Evolutionary conservation across 768 basidiomycete species (phyloP).

Genomic region (Candolleomyces eurysporus): DNA sequence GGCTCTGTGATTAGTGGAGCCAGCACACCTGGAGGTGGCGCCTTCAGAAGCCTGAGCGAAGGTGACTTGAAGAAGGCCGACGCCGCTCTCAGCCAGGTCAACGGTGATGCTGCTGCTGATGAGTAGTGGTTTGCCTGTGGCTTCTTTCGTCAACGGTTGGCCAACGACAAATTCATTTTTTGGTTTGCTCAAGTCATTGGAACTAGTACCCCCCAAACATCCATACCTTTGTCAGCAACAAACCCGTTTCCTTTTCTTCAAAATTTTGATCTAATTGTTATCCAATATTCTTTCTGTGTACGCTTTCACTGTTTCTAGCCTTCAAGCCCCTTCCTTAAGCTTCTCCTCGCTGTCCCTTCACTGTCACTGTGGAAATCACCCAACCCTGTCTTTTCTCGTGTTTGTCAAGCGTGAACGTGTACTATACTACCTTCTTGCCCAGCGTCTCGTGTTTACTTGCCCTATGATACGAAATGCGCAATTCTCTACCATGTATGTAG

Average conservation of each 20-base stretch:
- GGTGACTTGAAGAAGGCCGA: conserved; percentile 85
- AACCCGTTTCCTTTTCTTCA: not conserved
- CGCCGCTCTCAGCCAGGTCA: conserved; percentile 70
- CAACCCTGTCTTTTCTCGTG: too few species aligned
- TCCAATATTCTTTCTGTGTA: not conserved
- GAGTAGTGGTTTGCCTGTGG: too few species aligned
- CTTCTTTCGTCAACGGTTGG: too few species aligned
- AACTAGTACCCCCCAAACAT: not conserved
- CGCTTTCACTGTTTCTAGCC: not conserved
- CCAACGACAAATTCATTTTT: too few species aligned
- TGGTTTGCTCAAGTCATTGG: not conserved
- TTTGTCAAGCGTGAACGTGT: too few species aligned
- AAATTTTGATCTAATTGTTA: not conserved
- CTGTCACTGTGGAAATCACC: not conserved
- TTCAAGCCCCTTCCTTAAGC: not conserved
- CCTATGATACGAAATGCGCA: too few species aligned
- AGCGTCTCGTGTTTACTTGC: too few species aligned
- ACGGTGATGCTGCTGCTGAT: conserved; percentile 14
- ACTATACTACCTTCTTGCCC: too few species aligned
- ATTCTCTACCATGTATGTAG: too few species aligned
- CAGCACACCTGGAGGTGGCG: conserved; percentile 87
- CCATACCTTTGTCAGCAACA: not conserved
- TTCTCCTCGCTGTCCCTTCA: not conserved
- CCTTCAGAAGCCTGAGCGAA: conserved; percentile 80
- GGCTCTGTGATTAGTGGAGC: conserved; percentile 67